Evolutionary conservation across 2,329 filamentous ascomycete genomes (phyloP).

Genomic region (Ceratocystis destructans): DNA sequence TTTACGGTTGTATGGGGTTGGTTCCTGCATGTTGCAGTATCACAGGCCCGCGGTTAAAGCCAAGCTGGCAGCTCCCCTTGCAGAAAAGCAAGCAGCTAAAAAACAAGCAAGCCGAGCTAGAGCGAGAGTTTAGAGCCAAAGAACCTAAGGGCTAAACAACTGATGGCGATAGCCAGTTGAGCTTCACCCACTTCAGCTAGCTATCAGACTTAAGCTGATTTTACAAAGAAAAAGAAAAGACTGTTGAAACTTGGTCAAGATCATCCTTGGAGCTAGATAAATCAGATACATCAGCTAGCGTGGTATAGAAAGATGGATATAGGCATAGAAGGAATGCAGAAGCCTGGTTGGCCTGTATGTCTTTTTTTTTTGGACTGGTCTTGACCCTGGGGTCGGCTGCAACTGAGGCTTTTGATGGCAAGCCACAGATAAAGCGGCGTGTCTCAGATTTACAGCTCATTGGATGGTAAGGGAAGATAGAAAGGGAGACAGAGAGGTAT

Average conservation of each 20-base stretch:
- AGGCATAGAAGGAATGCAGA: neutral
- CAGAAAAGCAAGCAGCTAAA: neutral
- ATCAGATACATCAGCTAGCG: conserved; percentile 3
- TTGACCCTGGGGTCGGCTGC: neutral
- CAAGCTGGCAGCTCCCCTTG: neutral
- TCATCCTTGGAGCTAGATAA: neutral
- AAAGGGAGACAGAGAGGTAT: neutral
- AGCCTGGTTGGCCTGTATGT: neutral
- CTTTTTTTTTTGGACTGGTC: no score
- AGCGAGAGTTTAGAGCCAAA: neutral
- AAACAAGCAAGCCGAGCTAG: neutral
- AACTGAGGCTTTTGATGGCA: conserved; percentile 2
- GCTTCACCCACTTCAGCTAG: no score
- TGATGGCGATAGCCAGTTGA: neutral
- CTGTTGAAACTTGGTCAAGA: neutral
- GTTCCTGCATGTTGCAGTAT: conserved; percentile 5
- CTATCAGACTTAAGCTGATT: no score
- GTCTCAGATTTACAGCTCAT: conserved; percentile 4
- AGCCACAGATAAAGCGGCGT: neutral
- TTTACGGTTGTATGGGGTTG: neutral
- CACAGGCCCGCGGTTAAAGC: conserved; percentile 1
- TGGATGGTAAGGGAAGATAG: no score
- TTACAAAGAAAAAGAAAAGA: no score
- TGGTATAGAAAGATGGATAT: neutral
- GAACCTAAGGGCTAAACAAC: neutral